Evolutionary conservation across 2,329 filamentous ascomycete genomes (phyloP), one percentile per base, ranked within the genome.

Genomic region (Scedosporium aurantiacum): DNA sequence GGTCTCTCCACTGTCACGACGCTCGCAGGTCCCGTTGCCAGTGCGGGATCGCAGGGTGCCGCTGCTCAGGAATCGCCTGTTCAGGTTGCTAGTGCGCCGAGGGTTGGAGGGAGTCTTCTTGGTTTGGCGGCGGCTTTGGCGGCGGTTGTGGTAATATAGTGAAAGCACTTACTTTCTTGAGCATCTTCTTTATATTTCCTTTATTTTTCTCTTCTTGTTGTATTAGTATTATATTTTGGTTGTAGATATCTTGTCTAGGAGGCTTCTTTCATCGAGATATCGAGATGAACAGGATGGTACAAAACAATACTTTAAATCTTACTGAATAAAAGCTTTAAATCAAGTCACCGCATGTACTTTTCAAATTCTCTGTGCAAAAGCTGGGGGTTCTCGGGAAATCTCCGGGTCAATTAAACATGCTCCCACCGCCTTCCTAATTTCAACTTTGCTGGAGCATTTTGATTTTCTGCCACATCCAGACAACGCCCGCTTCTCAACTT

Each of bases 391-490:
- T 50, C n/a, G 27, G 54, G 25, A 21, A 57, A 37, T 16, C 16
- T 32, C n/a, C 54, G 16, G 7, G 16, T 41, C 21, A 41, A 54
- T 21, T 57, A 5, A 14, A 27, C 3, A 28, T 14, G 18, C 27
- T 23, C 50, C 50, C 47, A 60, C 58, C 58, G 58, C 58, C 28
- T 60, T 60, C 58, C 58, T 54, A 8, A 50, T 37, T 57, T 37
- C 23, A 27, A 27, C 27, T 4, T 28, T 3, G 16, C 16, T 32
- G 54, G 32, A 23, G 54, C 18, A 37, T 43, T 12, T 41, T 6
- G 14, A 21, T 43, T 54, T 55, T 55, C 45, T 60, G 45, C 58
- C 58, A 21, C 57, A 6, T 60, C 41, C 55, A 12, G 60, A 43
- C 52, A 55, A 25, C 23, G 27, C 18, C 57, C 41, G 50, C 61